A percentile compares a stretch with the other conserved stretches of the same genome.
These are phyloP conservation scores for Phytophthora tentaculata DNA, from an alignment of 352 stramenopile genomes.

Conservation along the genomic window DNA sequence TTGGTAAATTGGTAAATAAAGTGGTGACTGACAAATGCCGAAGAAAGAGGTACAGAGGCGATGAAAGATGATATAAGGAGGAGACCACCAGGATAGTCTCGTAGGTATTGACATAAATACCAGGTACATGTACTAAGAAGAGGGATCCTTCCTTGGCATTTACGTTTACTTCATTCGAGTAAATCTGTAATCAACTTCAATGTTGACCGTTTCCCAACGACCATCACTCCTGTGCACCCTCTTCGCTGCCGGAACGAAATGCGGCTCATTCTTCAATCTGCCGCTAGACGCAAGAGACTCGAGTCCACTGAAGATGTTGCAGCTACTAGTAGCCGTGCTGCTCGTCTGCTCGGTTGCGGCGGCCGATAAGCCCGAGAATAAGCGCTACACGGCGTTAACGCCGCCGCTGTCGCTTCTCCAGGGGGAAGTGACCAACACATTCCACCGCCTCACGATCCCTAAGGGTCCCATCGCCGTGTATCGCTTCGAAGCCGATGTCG, in stretches of 20 bases:
- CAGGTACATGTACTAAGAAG: no score
- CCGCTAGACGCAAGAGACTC: slow-evolving; percentile 6
- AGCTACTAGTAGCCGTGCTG: slow-evolving; percentile 7
- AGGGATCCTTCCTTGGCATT: no score
- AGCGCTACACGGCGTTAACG: slow-evolving; percentile 74
- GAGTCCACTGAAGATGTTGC: slow-evolving; percentile 15
- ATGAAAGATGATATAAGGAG: no score
- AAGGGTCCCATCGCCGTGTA: slow-evolving; percentile 85
- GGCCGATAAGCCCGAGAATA: slow-evolving; percentile 41
- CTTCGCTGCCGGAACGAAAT: not conserved
- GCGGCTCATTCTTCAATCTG: slow-evolving; percentile 25
- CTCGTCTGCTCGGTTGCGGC: slow-evolving; percentile 7
- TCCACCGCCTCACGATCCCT: slow-evolving; percentile 74
- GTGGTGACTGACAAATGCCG: no score
- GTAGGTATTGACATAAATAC: no score
- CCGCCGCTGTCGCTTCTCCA: slow-evolving; percentile 62
- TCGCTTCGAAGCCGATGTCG: slow-evolving; percentile 78
- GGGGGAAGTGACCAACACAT: slow-evolving; percentile 81
- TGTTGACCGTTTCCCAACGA: not conserved
- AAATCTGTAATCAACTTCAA: slow-evolving; percentile 18
- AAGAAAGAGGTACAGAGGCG: no score
- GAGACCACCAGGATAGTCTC: no score
- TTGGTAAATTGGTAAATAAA: not conserved
- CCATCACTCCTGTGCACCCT: slow-evolving; percentile 1
- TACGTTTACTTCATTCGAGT: not conserved